Evolutionary conservation across 441 rosid species (phyloP).

Genomic region (Cnidoscolus chayamansa): DNA sequence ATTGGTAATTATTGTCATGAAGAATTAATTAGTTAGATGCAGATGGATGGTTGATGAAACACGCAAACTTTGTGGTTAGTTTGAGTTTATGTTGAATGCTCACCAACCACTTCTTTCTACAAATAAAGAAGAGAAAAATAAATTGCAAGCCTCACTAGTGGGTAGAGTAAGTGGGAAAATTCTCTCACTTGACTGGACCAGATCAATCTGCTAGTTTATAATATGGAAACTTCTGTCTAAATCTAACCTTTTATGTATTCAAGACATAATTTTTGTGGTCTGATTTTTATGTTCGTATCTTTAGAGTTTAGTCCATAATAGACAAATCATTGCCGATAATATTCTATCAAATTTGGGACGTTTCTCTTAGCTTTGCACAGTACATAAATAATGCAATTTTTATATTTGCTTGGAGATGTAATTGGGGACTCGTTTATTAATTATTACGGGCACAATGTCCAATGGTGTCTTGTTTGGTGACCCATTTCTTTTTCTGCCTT

Average conservation of each 20-base stretch:
- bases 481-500: background rate
- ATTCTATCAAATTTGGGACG: background rate
- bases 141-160: background rate
- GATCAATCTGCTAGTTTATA: background rate
- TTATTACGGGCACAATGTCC: background rate
- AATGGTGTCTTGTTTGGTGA: background rate
- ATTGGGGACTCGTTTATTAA: background rate
- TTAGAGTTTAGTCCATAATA: too few relatives aligned
- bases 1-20: background rate
- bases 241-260: too few relatives aligned
- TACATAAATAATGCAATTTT: background rate
- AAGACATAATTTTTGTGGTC: too few relatives aligned
- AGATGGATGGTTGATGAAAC: slow-evolving; percentile 16
- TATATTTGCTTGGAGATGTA: background rate
- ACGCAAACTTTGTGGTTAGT: background rate
- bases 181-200: too few relatives aligned
- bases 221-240: too few relatives aligned
- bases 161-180: background rate
- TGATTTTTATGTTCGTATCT: too few relatives aligned
- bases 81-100: background rate
- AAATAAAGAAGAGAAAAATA: background rate
- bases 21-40: background rate
- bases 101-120: slow-evolving; percentile 15
- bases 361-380: background rate
- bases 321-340: background rate